These are phyloP conservation scores for Warburgia ugandensis DNA, from an alignment of 164 flowering plant genomes.

Conservation along the genomic window DNA sequence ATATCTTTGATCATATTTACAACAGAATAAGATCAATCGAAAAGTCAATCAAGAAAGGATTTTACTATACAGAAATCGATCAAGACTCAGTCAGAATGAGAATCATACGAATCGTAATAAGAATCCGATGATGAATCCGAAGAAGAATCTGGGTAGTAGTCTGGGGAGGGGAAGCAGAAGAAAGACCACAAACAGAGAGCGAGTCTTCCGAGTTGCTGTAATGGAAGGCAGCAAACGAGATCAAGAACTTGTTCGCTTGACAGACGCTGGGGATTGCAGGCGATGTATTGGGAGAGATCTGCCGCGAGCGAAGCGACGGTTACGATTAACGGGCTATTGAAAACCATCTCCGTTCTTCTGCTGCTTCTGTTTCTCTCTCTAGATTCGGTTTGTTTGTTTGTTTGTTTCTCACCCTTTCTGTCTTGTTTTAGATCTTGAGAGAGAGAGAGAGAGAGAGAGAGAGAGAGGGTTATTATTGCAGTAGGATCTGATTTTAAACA, in stretches of 20 bases:
- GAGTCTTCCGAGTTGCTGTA: constrained; percentile 56
- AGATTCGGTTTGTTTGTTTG: no score
- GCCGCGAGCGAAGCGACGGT: constrained; percentile 63
- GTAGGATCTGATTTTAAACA: no score
- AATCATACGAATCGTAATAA: constrained; percentile 11
- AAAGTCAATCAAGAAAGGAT: no score
- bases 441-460: no score
- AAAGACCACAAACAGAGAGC: constrained; percentile 53
- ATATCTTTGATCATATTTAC: no score
- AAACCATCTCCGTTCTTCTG: constrained; percentile 42
- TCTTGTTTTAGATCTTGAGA: no score
- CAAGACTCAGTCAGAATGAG: constrained; percentile 26
- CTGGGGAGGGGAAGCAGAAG: constrained; percentile 45
- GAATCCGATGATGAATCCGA: constrained; percentile 15
- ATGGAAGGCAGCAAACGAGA: constrained; percentile 72
- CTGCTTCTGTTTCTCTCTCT: background rate
- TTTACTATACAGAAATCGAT: no score
- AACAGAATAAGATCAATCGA: no score
- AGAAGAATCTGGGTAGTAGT: constrained; percentile 16
- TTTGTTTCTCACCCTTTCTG: no score
- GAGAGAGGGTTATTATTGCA: no score
- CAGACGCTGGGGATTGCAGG: constrained; percentile 76
- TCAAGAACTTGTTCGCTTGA: constrained; percentile 44
- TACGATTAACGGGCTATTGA: constrained; percentile 47
- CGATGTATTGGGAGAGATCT: constrained; percentile 62